Evolutionary conservation across 2,329 filamentous ascomycete species (phyloP), one percentile per base, ranked within the genome.

Genomic region (Clonostachys rosea): DNA sequence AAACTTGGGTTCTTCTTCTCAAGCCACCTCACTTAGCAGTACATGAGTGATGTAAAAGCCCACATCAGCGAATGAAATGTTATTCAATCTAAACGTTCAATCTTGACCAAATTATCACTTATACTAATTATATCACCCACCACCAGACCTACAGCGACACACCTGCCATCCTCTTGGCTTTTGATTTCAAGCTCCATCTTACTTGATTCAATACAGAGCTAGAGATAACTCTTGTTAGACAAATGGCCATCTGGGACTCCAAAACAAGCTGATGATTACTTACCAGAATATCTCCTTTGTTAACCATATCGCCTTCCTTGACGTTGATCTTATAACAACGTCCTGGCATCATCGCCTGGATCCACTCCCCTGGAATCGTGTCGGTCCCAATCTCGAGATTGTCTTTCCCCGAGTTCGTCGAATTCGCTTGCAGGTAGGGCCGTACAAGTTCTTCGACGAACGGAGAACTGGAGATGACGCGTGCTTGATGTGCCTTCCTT

Each of bases 181-280:
- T 50, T 53, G 44, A 67, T 62, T 40, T 63, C 58, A n/a, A 67
- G 51, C 44, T 66, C 64, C 64, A 67, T 67, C 56, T 67, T 67
- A 45, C 61, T 65, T n/a, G 63, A 65, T 49, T 66, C 63, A 18
- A 66, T 54, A 51, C 53, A 66, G 14, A 40, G 39, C 30, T 39
- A n/a, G 10, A 18, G 14, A 39, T 4, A 18, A n/a, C 10, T 14
- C 17, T 14, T n/a, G 36, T 39, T 39, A 39, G 36, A n/a, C 13
- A 60, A 44, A 57, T 61, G 35, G 11, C n/a, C 30, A 12, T 33
- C 18, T 30, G 45, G 10, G 47, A 52, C 18, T 52, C 47, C 17
- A 16, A 20, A 30, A 14, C 18, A 13, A 18, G 18, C 2, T 13
- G 24, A 30, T 10, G 24, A 30, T 10, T 18, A 50, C 57, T 51